Evolutionary conservation across 2,329 filamentous ascomycete genomes (phyloP).

Genomic region (Xylariomycetidae sp.): DNA sequence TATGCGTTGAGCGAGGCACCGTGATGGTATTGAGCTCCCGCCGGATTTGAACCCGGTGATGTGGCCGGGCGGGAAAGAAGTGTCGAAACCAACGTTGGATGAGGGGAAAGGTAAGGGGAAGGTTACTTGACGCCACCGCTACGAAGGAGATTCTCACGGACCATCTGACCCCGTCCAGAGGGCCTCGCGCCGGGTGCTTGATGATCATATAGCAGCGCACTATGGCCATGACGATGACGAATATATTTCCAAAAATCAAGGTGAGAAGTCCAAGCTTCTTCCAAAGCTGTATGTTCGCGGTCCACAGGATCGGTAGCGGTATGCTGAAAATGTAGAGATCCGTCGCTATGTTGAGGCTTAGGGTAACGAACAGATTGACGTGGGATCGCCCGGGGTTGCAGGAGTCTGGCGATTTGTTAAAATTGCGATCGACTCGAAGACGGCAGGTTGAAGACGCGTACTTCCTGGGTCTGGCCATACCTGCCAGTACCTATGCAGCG

Average conservation of each 20-base stretch:
- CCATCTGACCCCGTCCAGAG: slow-evolving; percentile 6
- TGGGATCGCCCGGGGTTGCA: slow-evolving; percentile 7
- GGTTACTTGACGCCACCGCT: slow-evolving; percentile 10
- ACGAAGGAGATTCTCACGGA: slow-evolving; percentile 10
- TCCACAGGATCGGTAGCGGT: slow-evolving; percentile 14
- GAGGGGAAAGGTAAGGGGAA: slow-evolving; percentile 13
- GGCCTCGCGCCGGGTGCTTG: not conserved
- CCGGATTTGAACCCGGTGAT: too few species aligned
- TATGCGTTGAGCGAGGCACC: too few species aligned
- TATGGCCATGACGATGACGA: slow-evolving; percentile 9
- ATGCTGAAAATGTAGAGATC: slow-evolving; percentile 15
- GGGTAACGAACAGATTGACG: slow-evolving; percentile 5
- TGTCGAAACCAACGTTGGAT: slow-evolving; percentile 3
- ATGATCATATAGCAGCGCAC: slow-evolving; percentile 6
- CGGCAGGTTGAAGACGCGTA: slow-evolving; percentile 23
- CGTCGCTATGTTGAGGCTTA: slow-evolving; percentile 11
- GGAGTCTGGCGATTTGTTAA: not conserved
- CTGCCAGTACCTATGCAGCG: slow-evolving; percentile 53
- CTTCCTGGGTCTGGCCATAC: slow-evolving; percentile 54
- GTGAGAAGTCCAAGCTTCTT: slow-evolving; percentile 15
- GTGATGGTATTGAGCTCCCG: too few species aligned
- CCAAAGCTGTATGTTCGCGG: slow-evolving; percentile 14
- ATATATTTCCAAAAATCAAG: slow-evolving; percentile 10
- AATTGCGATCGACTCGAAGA: not conserved
- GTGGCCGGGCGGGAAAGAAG: not conserved